Base-by-base conservation (phyloP, 371 early-diverging fungal species). In the Haplosporangium sp. region DNA sequence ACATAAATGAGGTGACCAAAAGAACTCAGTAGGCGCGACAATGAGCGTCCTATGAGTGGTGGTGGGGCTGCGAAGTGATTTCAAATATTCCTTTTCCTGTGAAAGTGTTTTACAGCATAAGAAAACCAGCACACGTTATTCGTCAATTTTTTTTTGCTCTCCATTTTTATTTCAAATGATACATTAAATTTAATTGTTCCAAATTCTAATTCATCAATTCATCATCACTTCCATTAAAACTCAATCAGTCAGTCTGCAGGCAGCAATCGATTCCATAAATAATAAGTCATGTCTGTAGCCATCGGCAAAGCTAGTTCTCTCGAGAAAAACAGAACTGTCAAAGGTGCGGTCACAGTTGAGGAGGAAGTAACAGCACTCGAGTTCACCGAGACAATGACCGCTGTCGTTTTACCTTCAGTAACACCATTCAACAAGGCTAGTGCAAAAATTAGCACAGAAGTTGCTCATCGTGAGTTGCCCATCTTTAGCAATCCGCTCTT, bases 401-500 rank as follows among this genome's bases (percentile, higher is more conserved):
- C 53, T 34, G 20, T 62, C 3, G 27, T 40, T 13, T 58, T 69
- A 1, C 39, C 65, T 20, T 52, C 53, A n/a, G 37, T 63, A 7
- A 50, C 66, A n/a, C 52, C 53, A 15, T 44, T 65, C 10, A 44
- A 20, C 40, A 59, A 59, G 39, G 7, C 6, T 19, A 39, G 0
- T 39, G 13, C 45, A 44, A 42, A 39, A 34, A 55, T 1, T 34
- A 55, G 55, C 27, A 27, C 55, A 27, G 55, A 55, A 20, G 7
- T 27, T 1, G 7, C 55, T 61, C 70, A 69, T 55, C 81, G 81
- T 17, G 75, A 74, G 34, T 59, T 81, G 3, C 81, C 81, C 75
- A 74, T 81, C 67, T 81, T 81, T 47, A 81, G 81, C 39, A 81
- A 81, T 65, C 81, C 81, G 11, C 72, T 81, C 39, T 20, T 81